Conservation (phyloP, 2,329 filamentous ascomycete species). For the Trichoderma harzianum region DNA sequence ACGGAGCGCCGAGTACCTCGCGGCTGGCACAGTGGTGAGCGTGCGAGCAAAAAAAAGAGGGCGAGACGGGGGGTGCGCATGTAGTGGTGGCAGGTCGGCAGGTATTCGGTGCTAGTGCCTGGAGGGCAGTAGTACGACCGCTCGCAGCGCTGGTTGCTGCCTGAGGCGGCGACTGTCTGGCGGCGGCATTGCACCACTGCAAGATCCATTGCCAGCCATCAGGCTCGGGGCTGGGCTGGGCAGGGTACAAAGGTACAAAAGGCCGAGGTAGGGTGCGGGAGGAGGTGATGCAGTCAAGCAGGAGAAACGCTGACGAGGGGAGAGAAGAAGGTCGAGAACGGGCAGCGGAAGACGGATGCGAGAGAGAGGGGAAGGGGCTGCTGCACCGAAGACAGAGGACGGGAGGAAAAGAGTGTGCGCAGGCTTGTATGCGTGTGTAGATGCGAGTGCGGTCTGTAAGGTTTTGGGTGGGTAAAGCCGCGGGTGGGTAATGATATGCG, state of each 20-base stretch:
- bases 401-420: neutral
- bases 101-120: neutral
- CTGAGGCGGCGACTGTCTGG: neutral
- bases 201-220: neutral
- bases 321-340: neutral
- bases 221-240: neutral
- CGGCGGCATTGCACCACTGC: neutral
- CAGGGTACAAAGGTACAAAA: neutral
- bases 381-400: neutral
- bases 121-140: neutral
- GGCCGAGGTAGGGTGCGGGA: neutral
- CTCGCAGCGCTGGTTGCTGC: neutral
- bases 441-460: slow-evolving; percentile 5
- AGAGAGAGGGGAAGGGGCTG: slow-evolving; percentile 7
- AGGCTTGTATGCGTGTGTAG: slow-evolving; percentile 5
- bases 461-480: slow-evolving; percentile 1
- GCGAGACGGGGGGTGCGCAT: slow-evolving; percentile 15
- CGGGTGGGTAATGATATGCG: slow-evolving; percentile 7
- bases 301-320: neutral
- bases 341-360: slow-evolving; percentile 4
- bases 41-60: neutral
- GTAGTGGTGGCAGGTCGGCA: slow-evolving; percentile 2
- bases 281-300: neutral
- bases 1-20: neutral
- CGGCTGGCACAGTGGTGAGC: neutral